Evolutionary conservation across 495 filamentous ascomycete species (phyloP).

Genomic region (Poronia punctata): DNA sequence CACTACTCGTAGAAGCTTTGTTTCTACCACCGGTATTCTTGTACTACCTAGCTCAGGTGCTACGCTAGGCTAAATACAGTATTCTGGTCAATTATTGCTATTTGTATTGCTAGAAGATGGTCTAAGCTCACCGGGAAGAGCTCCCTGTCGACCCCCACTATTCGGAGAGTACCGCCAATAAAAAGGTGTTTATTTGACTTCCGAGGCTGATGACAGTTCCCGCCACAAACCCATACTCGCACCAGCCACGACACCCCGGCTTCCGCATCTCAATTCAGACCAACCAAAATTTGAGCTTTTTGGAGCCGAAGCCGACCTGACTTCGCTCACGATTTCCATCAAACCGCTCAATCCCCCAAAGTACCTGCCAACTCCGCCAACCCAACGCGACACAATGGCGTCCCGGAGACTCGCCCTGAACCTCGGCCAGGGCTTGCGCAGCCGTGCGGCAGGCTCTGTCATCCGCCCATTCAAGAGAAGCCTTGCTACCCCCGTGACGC

Average conservation of each 20-base stretch:
- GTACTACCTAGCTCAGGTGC: too few relatives aligned
- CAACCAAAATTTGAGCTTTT: slow-evolving; percentile 28
- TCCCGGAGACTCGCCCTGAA: slow-evolving; percentile 87
- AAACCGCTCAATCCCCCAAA: slow-evolving; percentile 39
- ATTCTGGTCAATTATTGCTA: too few relatives aligned
- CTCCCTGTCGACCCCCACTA: neutral
- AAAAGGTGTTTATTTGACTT: slow-evolving; percentile 17
- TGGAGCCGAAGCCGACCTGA: slow-evolving; percentile 23
- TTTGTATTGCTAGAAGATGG: too few relatives aligned
- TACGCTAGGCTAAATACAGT: too few relatives aligned
- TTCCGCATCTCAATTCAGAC: slow-evolving; percentile 12
- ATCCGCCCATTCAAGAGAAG: slow-evolving; percentile 69
- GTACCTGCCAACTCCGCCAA: slow-evolving; percentile 13
- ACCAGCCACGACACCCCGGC: slow-evolving; percentile 8
- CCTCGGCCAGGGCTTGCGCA: slow-evolving; percentile 79
- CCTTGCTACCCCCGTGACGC: slow-evolving; percentile 73
- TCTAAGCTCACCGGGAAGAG: neutral
- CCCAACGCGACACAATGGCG: slow-evolving; percentile 63
- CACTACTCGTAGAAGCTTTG: too few relatives aligned
- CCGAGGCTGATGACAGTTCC: neutral
- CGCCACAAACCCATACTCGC: neutral
- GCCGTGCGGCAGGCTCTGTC: slow-evolving; percentile 65
- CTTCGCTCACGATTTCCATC: slow-evolving; percentile 27
- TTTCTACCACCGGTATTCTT: too few relatives aligned
- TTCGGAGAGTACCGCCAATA: slow-evolving; percentile 14